These are phyloP conservation scores for Yarrowia sp. DNA, from an alignment of 805 yeast genomes.

Conservation along the genomic window DNA sequence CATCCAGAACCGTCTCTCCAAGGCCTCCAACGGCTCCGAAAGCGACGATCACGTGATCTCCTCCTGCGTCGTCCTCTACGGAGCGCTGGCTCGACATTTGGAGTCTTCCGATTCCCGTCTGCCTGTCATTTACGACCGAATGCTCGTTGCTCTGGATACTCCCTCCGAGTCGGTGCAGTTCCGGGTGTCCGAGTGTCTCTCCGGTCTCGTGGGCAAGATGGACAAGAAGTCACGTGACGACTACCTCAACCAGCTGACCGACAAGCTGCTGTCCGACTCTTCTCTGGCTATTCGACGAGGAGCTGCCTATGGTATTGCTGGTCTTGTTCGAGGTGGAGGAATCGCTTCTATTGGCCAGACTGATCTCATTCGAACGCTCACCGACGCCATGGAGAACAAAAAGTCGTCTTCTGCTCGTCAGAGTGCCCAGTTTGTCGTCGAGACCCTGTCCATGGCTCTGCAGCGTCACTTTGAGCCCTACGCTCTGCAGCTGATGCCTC, in stretches of 20 bases:
- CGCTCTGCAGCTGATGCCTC: constrained; percentile 85
- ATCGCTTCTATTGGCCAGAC: constrained; percentile 74
- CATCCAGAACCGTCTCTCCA: constrained; percentile 66
- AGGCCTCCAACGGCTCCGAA: constrained; percentile 54
- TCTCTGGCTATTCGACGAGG: constrained; percentile 72
- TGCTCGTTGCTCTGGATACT: constrained; percentile 76
- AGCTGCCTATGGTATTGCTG: constrained; percentile 96
- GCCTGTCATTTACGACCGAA: constrained; percentile 65
- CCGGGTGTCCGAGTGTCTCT: constrained; percentile 84
- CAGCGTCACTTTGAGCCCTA: constrained; percentile 91
- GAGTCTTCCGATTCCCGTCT: constrained; percentile 70
- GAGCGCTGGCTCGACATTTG: constrained; percentile 88
- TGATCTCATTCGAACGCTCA: constrained; percentile 75
- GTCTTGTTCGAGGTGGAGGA: constrained; percentile 90
- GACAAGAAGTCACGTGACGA: constrained; percentile 55
- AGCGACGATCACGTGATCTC: constrained; percentile 72
- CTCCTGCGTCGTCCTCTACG: constrained; percentile 84
- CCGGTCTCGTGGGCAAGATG: constrained; percentile 75
- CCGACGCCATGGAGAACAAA: constrained; percentile 87
- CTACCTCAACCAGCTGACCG: constrained; percentile 66
- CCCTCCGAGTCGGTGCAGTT: constrained; percentile 90
- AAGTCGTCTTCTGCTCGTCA: constrained; percentile 77
- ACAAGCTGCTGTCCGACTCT: constrained; percentile 59
- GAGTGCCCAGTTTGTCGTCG: constrained; percentile 86
- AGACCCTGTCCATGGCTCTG: constrained; percentile 77